Evolutionary conservation across 176 grass and related monocot genomes (phyloP).

Genomic region (Chloris gayana): DNA sequence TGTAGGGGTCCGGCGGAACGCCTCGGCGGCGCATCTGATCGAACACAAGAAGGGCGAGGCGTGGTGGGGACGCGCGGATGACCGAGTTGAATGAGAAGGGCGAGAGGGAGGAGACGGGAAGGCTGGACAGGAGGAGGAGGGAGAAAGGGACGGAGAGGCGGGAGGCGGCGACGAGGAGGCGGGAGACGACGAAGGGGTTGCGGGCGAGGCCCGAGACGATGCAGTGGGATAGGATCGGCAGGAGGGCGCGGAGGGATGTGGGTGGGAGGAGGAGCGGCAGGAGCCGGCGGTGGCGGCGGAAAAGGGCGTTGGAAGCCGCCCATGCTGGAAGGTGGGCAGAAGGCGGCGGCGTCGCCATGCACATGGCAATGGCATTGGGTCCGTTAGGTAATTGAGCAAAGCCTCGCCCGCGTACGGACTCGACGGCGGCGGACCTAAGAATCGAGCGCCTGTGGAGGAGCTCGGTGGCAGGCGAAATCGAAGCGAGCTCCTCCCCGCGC

Average conservation of each 20-base stretch:
- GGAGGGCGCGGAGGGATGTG: conserved; percentile 23
- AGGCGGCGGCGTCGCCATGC: conserved; percentile 27
- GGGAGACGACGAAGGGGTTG: conserved; percentile 61
- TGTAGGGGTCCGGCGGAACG: conserved; percentile 51
- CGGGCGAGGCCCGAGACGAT: conserved; percentile 61
- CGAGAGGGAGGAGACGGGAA: conserved; percentile 39
- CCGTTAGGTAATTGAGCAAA: neutral
- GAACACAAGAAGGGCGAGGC: conserved; percentile 46
- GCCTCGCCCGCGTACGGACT: neutral
- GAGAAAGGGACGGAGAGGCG: conserved; percentile 37
- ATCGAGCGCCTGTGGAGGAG: neutral
- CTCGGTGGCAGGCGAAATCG: neutral
- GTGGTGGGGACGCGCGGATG: conserved; percentile 46
- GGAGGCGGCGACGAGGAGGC: conserved; percentile 34
- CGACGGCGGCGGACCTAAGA: neutral
- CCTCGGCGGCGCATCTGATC: conserved; percentile 55
- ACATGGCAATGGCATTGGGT: neutral
- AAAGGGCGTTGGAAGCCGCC: conserved; percentile 49
- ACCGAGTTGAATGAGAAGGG: conserved; percentile 70
- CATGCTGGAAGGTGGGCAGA: conserved; percentile 37
- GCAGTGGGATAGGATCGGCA: conserved; percentile 51
- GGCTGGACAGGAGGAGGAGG: conserved; percentile 40
- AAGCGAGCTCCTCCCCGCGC: neutral
- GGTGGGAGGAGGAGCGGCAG: conserved; percentile 29
- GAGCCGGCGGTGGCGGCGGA: conserved; percentile 52